Evolutionary conservation across 192 early-diverging fungal species (phyloP).

Genomic region (Coemansia sp.): DNA sequence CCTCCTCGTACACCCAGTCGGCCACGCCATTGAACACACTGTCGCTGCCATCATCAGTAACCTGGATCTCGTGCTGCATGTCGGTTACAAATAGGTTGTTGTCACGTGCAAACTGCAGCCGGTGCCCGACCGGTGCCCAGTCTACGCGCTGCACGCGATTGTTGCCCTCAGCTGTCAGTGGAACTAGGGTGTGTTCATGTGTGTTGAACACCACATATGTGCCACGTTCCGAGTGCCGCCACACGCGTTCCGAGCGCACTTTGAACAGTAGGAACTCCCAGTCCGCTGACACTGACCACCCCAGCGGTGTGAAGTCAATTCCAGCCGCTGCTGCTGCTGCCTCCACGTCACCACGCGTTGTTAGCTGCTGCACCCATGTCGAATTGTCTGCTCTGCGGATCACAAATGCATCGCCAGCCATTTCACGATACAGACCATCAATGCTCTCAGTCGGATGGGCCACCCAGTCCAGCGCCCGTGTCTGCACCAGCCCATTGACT

Average conservation of each 20-base stretch:
- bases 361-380: slow-evolving; percentile 40
- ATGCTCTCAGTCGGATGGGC: slow-evolving; percentile 34
- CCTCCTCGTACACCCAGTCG: slow-evolving; percentile 99
- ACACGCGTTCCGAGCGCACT: slow-evolving; percentile 63
- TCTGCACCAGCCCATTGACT: slow-evolving; percentile 26
- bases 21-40: slow-evolving; percentile 87
- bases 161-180: slow-evolving; percentile 55
- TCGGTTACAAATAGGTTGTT: slow-evolving; percentile 87
- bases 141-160: slow-evolving; percentile 62
- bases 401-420: slow-evolving; percentile 13
- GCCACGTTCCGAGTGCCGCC: slow-evolving; percentile 82
- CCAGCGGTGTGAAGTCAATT: slow-evolving; percentile 44
- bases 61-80: slow-evolving; percentile 62
- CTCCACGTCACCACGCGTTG: slow-evolving; percentile 20
- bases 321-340: slow-evolving; percentile 27
- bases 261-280: slow-evolving; percentile 74
- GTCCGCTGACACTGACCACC: slow-evolving; percentile 71
- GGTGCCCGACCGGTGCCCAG: slow-evolving; percentile 80
- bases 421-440: slow-evolving; percentile 45
- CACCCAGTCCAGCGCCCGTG: slow-evolving; percentile 45
- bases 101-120: slow-evolving; percentile 79
- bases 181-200: slow-evolving; percentile 56
- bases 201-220: slow-evolving; percentile 79
- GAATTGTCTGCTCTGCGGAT: slow-evolving; percentile 34
- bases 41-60: slow-evolving; percentile 82